Evolutionary conservation across 2,329 filamentous ascomycete genomes (phyloP), one percentile per base, ranked within the genome.

Genomic region (Trichophyton mentagrophytes): DNA sequence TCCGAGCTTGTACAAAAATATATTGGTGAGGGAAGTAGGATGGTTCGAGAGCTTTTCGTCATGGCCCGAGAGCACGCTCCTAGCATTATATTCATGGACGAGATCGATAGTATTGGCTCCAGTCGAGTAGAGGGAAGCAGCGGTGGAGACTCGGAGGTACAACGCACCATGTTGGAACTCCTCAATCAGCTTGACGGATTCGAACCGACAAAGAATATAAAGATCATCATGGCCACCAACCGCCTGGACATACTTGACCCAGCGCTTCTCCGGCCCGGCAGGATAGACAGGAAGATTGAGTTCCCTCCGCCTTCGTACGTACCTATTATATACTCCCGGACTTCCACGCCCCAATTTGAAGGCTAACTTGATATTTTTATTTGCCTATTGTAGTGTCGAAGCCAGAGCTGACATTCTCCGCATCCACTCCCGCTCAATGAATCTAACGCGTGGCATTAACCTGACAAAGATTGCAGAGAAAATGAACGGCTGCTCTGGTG

Each of bases 81-180:
- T 22, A 95, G 89, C 67, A 99, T 99, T 77, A 99, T 99, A 76
- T 99, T 99, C 81, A 99, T 99, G 93, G 93, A 99, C 75, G 93
- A 99, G 77, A 97, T 99, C 75, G 93, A 99, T 80, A 95, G 89
- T 67, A 99, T 99, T 76, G 93, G 93, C 65, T 96, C 91, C 38
- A 96, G 90, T 63, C 89, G 93, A 76, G 92, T 99, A 60, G 93
- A 99, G 73, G 92, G 92, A 27, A 95, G 89, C 62, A 95, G 89
- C 20, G 91, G 91, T 59, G 93, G 93, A 70, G 93, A 99, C 72
- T 96, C 91, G 0, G 93, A 99, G 76, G 93, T 99, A 59, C 93
- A 99, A 78, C 87, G 93, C 70, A 99, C 93, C 56, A 99, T 99
- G 93, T 78, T 99, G 77, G 93, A 99, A 76, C 81, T 99, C 63